Base-by-base conservation (phyloP, 345 rosid genomes). In the Linum usitatissimum region DNA sequence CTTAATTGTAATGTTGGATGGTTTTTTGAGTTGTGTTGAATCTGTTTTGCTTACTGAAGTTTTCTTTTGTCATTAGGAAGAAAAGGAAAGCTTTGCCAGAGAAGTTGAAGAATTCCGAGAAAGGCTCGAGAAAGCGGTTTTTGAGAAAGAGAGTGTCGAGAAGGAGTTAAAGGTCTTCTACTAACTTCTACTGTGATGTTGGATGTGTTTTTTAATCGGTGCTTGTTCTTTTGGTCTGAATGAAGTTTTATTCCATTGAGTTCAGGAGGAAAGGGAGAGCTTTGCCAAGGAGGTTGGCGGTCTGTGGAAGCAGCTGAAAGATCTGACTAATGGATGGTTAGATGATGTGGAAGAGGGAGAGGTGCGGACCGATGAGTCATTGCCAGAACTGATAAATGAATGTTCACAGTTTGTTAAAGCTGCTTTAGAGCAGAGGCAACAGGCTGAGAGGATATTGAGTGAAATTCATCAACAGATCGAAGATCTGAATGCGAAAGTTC, bases 381-480 rank as follows among this genome's bases (percentile, higher is more conserved):
- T 68, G 61, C 62, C 55, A 9, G 78, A 74, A 53, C 60, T 82
- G 69, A 55, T 86, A 19, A 68, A 49, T 39, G 80, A 77, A 9
- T 84, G 88, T 69, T 86, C 86, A 1, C 67, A 69, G 75, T 63
- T 72, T 61, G 76, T 81, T 18, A 67, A 70, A 65, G 70, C 48
- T 60, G 81, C 77, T 6, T 38, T 68, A 49, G 84, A 78, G 76
- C 83, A 81, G 70, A 60, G 68, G 56, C 65, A 64, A 23, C 83
- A 55, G 66, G 72, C 51, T 65, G 87, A 86, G 67, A 79, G 57
- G 64, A 64, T 68, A 0, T 62, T 80, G 54, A 75, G 54, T 59
- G 80, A 76, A 69, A 82, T 86, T 20, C 79, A 80, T 68, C 73
- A 21, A 36, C 84, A 85, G 72, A 87, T 87, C 68, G 81, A 80